Evolutionary conservation across 2,329 filamentous ascomycete genomes (phyloP).

Genomic region (Volutella citrinella): DNA sequence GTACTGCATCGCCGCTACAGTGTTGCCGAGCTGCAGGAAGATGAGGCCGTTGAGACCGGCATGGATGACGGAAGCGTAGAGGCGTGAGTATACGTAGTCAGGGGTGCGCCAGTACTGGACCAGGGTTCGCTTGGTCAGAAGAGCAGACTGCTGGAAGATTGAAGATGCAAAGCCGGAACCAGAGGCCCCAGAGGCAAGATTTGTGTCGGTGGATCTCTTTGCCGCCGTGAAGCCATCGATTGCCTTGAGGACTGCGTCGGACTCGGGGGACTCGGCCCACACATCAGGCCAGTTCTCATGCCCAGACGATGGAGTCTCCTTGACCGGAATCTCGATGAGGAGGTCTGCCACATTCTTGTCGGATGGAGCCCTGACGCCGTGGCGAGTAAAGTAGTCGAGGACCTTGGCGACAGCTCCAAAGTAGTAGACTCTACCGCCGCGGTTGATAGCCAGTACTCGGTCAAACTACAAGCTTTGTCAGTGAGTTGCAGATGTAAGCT

Average conservation of each 20-base stretch:
- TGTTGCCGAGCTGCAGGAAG: conserved; percentile 67
- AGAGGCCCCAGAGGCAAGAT: conserved; percentile 4
- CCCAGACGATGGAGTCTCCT: too few relatives aligned
- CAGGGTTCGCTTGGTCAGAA: conserved; percentile 69
- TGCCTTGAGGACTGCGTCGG: conserved; percentile 56
- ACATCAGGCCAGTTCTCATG: conserved; percentile 68
- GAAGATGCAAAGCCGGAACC: conserved; percentile 64
- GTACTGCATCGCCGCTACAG: conserved; percentile 68
- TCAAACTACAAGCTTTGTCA: too few relatives aligned
- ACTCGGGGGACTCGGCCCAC: conserved; percentile 65
- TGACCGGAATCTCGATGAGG: conserved; percentile 44
- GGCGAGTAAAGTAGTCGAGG: conserved; percentile 52
- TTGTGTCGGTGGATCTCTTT: conserved; percentile 15
- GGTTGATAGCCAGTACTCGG: conserved; percentile 48
- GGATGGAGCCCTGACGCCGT: conserved; percentile 64
- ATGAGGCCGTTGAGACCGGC: conserved; percentile 80
- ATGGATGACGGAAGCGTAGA: conserved; percentile 68
- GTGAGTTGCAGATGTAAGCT: too few relatives aligned
- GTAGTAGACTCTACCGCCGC: conserved; percentile 51
- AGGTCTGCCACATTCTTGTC: conserved; percentile 48
- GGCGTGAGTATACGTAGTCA: conserved; percentile 72
- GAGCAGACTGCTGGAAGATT: conserved; percentile 57
- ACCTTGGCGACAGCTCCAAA: conserved; percentile 50
- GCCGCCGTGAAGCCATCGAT: conserved; percentile 42
- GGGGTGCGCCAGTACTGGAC: conserved; percentile 73